Conservation (phyloP, 2,329 filamentous ascomycete species). For the Chaetoscypha palmicola region DNA sequence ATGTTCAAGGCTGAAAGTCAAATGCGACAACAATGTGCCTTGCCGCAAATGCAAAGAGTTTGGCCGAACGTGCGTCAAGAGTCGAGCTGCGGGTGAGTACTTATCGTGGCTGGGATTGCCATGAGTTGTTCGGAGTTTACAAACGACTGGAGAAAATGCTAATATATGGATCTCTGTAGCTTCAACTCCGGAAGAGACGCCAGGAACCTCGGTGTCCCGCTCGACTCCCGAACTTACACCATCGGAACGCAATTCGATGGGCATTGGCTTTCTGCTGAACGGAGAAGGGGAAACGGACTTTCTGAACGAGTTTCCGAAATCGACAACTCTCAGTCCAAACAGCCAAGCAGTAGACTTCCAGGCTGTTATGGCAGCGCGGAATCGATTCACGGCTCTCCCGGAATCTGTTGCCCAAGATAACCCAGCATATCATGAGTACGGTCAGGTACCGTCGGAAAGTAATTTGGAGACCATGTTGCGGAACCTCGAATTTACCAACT, state of each 20-base stretch:
- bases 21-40: slow-evolving; percentile 30
- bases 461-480: slow-evolving; percentile 23
- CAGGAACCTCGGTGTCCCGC: slow-evolving; percentile 12
- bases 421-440: slow-evolving; percentile 13
- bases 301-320: slow-evolving; percentile 26
- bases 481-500: slow-evolving; percentile 25
- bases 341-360: slow-evolving; percentile 11
- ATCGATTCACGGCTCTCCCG: slow-evolving; percentile 9
- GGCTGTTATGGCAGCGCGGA: slow-evolving; percentile 3
- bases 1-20: slow-evolving; percentile 30
- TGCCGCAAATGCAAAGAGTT: slow-evolving; percentile 30
- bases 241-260: slow-evolving; percentile 30
- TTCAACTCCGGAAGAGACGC: slow-evolving; percentile 21
- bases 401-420: background rate
- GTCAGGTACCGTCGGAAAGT: slow-evolving; percentile 14
- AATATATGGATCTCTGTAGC: slow-evolving; percentile 10
- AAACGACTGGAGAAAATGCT: background rate
- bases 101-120: background rate
- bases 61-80: slow-evolving; percentile 28
- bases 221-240: slow-evolving; percentile 21
- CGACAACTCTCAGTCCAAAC: slow-evolving; percentile 20
- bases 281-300: slow-evolving; percentile 27
- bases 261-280: slow-evolving; percentile 30
- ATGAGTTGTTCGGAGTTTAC: background rate
- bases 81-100: slow-evolving; percentile 18